Percentiles rank a stretch among this genome's conserved stretches.
Evolutionary conservation across 805 yeast species (phyloP).

Genomic region (Middelhovenomyces tepae): DNA sequence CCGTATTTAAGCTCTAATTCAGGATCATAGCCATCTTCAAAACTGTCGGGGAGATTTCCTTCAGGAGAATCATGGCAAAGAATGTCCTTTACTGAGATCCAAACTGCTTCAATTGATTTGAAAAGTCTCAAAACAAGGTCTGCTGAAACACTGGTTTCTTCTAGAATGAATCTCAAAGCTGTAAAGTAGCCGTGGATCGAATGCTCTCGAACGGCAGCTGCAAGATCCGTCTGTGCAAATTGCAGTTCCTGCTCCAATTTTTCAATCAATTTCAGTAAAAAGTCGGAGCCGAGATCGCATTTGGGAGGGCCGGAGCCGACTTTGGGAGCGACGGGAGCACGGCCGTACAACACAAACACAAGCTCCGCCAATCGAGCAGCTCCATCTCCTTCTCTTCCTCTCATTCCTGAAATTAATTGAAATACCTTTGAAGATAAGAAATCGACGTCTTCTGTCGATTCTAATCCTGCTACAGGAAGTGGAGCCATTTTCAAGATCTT

Average conservation of each 20-base stretch:
- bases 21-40: constrained; percentile 17
- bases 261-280: constrained; percentile 27
- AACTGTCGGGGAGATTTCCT: constrained; percentile 44
- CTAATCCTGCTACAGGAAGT: constrained; percentile 20
- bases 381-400: constrained; percentile 64
- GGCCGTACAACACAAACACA: constrained; percentile 33
- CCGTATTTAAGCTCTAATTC: constrained; percentile 25
- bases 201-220: constrained; percentile 37
- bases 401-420: constrained; percentile 27
- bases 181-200: constrained; percentile 67
- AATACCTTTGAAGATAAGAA: constrained; percentile 20
- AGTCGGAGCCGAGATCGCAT: constrained; percentile 18
- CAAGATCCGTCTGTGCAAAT: constrained; percentile 29
- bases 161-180: constrained; percentile 43
- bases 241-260: constrained; percentile 29
- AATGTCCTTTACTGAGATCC: constrained; percentile 41
- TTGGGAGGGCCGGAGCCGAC: too few relatives aligned
- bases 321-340: too few relatives aligned
- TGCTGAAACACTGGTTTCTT: constrained; percentile 17
- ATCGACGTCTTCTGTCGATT: constrained; percentile 17
- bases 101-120: constrained; percentile 23
- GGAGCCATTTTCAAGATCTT: constrained; percentile 41
- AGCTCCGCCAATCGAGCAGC: constrained; percentile 63
- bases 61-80: constrained; percentile 66
- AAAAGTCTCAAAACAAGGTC: constrained; percentile 11